phyloP scores from a whole-genome alignment of 2,329 filamentous ascomycete genomes.

The Lasiodiplodia citricola region DNA sequence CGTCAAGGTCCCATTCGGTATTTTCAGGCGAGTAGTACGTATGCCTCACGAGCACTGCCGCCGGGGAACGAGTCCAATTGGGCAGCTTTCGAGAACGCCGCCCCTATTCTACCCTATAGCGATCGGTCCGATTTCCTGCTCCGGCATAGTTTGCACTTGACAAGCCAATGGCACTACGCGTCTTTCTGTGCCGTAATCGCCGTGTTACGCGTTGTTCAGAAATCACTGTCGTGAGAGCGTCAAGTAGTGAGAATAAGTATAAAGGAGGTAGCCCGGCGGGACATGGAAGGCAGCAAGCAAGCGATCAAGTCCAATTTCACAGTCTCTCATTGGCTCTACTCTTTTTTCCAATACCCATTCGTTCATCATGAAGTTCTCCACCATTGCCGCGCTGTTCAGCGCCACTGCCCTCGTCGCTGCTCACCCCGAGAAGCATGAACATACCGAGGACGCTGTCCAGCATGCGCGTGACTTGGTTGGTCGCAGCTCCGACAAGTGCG shows the following conservation, averaged over 20 bases:
- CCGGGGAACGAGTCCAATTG: neutral
- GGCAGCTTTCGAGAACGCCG: neutral
- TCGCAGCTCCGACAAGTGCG: constrained; percentile 11
- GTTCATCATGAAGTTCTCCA: constrained; percentile 3
- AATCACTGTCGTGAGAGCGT: no score
- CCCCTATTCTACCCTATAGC: neutral
- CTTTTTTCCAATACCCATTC: neutral
- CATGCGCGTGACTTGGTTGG: neutral
- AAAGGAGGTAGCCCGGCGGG: neutral
- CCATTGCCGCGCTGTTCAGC: constrained; percentile 4
- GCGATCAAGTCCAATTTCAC: neutral
- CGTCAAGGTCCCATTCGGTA: neutral
- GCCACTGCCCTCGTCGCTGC: constrained; percentile 7
- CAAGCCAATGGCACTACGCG: constrained; percentile 8
- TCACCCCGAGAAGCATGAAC: constrained; percentile 20
- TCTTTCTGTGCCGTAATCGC: constrained; percentile 4
- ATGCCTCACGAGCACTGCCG: neutral
- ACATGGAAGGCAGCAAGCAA: neutral
- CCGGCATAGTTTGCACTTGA: neutral
- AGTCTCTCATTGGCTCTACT: neutral
- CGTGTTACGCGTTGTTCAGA: neutral
- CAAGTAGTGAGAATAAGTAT: neutral
- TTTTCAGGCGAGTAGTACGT: neutral
- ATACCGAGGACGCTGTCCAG: neutral
- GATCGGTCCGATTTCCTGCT: neutral